Evolutionary conservation across 2,329 filamentous ascomycete species (phyloP).

Genomic region (Scedosporium apiospermum): DNA sequence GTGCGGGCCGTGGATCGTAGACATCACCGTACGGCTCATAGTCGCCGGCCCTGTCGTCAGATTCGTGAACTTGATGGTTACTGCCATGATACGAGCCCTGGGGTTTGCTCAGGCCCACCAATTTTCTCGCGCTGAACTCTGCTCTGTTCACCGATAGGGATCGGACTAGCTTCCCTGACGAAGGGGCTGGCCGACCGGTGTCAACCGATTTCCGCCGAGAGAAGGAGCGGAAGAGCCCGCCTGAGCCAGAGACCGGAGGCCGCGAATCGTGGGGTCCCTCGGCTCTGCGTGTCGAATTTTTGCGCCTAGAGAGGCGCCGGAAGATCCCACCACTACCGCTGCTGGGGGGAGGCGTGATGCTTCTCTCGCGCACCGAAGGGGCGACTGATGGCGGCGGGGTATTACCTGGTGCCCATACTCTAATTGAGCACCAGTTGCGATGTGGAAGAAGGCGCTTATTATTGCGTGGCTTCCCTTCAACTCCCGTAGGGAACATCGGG

Average conservation of each 20-base stretch:
- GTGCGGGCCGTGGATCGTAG: constrained; percentile 19
- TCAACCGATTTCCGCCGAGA: constrained; percentile 22
- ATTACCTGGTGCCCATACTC: constrained; percentile 67
- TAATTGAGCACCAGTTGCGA: constrained; percentile 92
- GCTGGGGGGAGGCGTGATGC: constrained; percentile 26
- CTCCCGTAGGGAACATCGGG: constrained; percentile 79
- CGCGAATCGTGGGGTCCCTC: constrained; percentile 21
- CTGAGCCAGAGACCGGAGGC: constrained; percentile 9
- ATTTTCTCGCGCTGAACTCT: constrained; percentile 15
- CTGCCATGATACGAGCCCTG: neutral
- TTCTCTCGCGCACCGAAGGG: constrained; percentile 34
- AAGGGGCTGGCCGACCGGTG: neutral
- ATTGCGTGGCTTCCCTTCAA: constrained; percentile 81
- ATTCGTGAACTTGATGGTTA: neutral
- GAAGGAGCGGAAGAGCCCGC: constrained; percentile 21
- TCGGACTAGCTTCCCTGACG: constrained; percentile 7
- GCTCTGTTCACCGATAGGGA: constrained; percentile 10
- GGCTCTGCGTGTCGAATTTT: constrained; percentile 7
- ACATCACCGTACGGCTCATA: constrained; percentile 8
- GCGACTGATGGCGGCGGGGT: constrained; percentile 65
- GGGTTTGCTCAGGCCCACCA: constrained; percentile 1
- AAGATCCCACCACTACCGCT: constrained; percentile 18
- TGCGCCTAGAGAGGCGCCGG: constrained; percentile 31
- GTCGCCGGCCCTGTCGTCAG: constrained; percentile 1
- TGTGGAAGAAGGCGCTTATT: constrained; percentile 84